Base-by-base conservation (phyloP, 208 protist species). In the Acanthamoeba culbertsoni region DNA sequence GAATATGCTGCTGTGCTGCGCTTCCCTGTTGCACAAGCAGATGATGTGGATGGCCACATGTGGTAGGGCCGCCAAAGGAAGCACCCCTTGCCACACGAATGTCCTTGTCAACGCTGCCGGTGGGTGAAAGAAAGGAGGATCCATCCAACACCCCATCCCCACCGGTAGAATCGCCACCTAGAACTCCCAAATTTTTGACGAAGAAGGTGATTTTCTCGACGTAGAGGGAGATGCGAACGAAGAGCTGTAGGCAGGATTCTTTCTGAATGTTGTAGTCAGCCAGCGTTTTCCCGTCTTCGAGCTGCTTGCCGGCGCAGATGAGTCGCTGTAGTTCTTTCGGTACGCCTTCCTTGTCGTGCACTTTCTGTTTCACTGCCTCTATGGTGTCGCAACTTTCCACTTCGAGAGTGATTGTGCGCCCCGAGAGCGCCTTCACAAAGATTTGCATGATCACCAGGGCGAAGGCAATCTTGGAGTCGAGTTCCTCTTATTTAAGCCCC, bases 321-420 rank as follows among this genome's bases (percentile, higher is more conserved):
- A 98, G 96, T 45, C 98, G 96, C 97, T 99, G 98, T 96, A 98
- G 98, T 90, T 99, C 98, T 93, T 97, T 98, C 18, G 98, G 98
- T 95, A 99, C 98, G 91, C 98, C 98, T 97, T 99, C 99, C 98
- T 99, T 99, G 97, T 99, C 98, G 97, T 99, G 98, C 93, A 99
- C 99, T 98, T 99, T 99, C 33, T 98, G 96, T 97, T 99, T 99
- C 94, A 99, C 98, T 92, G 98, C 99, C 94, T 98, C 98, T 93
- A 99, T 99, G 46, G 98, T 98, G 96, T 99, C 98, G 82, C 95
- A 98, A 48, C 97, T 95, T 96, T 99, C 98, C 18, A 99, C 99
- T 96, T 99, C 98, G 18, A 99, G 97, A 43, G 98, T 99, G 97
- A 99, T 99, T 65, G 98, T 99, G 97, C 99, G 99, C 93, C 99